Evolutionary conservation across 768 basidiomycete species (phyloP), one percentile per base, ranked within the genome.

Genomic region (Lactifluus rugatus): DNA sequence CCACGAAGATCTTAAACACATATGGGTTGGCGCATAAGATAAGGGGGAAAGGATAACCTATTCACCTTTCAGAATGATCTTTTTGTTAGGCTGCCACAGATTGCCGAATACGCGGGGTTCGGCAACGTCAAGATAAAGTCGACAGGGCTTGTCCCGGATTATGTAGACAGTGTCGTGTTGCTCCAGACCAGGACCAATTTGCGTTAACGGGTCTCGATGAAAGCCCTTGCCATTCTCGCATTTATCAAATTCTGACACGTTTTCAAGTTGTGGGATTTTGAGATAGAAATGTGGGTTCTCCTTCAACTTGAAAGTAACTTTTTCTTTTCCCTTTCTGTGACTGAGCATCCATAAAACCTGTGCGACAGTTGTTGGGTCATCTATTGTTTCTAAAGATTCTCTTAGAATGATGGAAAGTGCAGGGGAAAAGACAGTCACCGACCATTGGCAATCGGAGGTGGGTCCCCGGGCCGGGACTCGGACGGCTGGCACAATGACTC

Each of bases 31-130:
- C 10, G 13, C 28, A 17, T 32, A n/a, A 13, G 28, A 46, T 16
- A 37, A 5, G 14, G 2, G 1, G 21, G 21, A 7, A 48, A 32
- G 21, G 11, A n/a, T 9, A 34, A 46, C 6, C n/a, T 31, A 34
- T 34, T 7, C 44, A 54, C 53, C 53, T 45, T 57, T 57, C 41
- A 57, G 44, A 23, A 57, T 57, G 34, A 57, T 31, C n/a, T 23
- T 46, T 32, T 26, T 7, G 10, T 36, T 11, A 9, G 56, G 56
- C 31, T 46, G 45, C 56, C 56, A 57, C 28, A 57, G 1, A 19
- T 57, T 57, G 7, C 56, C 50, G 32, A 37, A 54, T 23, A n/a
- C 11, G 11, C 45, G 53, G 16, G 21, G 23, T 34, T 23, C 10
- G 32, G 19, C 16, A 1, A 23, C 44, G 1, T 54, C 44, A 28